These are phyloP conservation scores for Penicillium sp. DNA, from an alignment of 2,329 filamentous ascomycete species.

Conservation along the genomic window DNA sequence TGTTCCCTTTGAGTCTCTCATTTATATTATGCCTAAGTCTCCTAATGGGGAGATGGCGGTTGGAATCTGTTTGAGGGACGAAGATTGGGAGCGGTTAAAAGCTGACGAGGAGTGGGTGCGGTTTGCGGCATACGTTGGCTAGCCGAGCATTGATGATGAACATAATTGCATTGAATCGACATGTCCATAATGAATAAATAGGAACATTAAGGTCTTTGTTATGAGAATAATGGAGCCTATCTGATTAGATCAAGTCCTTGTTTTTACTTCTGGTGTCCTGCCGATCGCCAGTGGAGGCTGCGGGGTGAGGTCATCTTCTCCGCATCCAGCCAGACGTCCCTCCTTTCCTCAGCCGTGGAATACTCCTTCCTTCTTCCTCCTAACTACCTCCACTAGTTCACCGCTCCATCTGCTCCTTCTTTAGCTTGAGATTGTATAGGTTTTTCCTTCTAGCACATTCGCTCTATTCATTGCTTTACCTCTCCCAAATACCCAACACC, in stretches of 20 bases:
- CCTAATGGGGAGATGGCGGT: slow-evolving; percentile 48
- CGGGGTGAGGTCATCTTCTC: slow-evolving; percentile 6
- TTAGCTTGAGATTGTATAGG: background rate
- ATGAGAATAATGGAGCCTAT: no score
- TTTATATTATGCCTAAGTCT: slow-evolving; percentile 54
- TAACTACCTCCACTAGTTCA: background rate
- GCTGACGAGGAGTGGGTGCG: slow-evolving; percentile 46
- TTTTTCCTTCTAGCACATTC: background rate
- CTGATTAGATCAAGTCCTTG: no score
- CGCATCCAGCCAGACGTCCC: background rate
- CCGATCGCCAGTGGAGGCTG: background rate
- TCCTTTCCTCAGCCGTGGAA: background rate
- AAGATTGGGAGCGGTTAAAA: slow-evolving; percentile 51
- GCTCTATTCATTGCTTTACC: background rate
- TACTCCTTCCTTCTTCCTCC: background rate
- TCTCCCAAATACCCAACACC: background rate
- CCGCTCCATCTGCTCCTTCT: background rate
- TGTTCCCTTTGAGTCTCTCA: slow-evolving; percentile 48
- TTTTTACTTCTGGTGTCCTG: background rate
- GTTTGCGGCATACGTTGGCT: slow-evolving; percentile 43
- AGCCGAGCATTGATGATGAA: background rate
- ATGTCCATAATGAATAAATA: background rate
- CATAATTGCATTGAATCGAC: background rate
- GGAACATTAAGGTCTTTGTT: no score
- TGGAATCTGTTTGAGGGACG: slow-evolving; percentile 49